Conservation (phyloP, 2,329 filamentous ascomycete species). For the Fusarium protoensiforme region DNA sequence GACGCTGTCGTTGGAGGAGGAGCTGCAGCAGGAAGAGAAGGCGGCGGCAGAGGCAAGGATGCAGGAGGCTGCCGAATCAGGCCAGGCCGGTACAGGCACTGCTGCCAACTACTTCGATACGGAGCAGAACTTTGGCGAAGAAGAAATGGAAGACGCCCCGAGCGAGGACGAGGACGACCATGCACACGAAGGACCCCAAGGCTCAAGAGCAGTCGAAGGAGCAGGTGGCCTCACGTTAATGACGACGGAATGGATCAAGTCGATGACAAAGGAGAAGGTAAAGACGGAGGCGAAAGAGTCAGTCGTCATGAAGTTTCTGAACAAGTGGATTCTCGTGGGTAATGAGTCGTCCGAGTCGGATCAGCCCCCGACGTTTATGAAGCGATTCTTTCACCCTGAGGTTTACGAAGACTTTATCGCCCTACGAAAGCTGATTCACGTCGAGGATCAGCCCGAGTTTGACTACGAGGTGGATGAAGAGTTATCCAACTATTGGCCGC, state of each 20-base stretch:
- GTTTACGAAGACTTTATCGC: slow-evolving; percentile 77
- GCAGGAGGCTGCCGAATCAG: slow-evolving; percentile 38
- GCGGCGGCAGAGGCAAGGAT: slow-evolving; percentile 55
- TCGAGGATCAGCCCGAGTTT: slow-evolving; percentile 54
- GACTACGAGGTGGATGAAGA: slow-evolving; percentile 65
- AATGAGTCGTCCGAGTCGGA: slow-evolving; percentile 38
- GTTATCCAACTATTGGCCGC: slow-evolving; percentile 76
- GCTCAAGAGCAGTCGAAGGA: slow-evolving; percentile 52
- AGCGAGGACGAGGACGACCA: slow-evolving; percentile 44
- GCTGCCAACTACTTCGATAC: slow-evolving; percentile 51
- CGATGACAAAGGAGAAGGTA: slow-evolving; percentile 51
- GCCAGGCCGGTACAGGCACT: slow-evolving; percentile 31
- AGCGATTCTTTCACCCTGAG: slow-evolving; percentile 82
- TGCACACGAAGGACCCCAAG: slow-evolving; percentile 32
- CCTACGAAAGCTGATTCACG: slow-evolving; percentile 76
- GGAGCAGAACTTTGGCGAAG: slow-evolving; percentile 49
- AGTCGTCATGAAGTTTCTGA: slow-evolving; percentile 42
- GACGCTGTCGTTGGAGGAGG: slow-evolving; percentile 69
- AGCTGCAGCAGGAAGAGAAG: slow-evolving; percentile 56
- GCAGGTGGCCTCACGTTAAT: slow-evolving; percentile 48
- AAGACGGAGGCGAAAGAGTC: slow-evolving; percentile 38
- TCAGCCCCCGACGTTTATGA: slow-evolving; percentile 61
- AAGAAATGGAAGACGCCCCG: slow-evolving; percentile 39
- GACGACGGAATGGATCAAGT: slow-evolving; percentile 48
- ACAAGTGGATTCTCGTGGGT: slow-evolving; percentile 42